phyloP scores from a whole-genome alignment of 1,139 yeast species.

The Kurtzmaniella quercitrusa region DNA sequence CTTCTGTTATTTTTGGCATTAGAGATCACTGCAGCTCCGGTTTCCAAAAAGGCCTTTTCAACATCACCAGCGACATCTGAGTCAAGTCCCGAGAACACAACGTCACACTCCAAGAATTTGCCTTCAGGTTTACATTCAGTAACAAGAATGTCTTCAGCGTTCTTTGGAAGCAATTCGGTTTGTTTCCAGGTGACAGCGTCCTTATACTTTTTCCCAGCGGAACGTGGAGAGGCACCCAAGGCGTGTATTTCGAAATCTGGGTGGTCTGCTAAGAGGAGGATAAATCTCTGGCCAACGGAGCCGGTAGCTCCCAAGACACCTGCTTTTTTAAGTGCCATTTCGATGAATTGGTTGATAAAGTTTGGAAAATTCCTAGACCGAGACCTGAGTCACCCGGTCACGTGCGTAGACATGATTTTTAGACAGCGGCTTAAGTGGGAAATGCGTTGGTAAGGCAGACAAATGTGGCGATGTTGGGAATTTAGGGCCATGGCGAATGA shows the following conservation, averaged over 20 bases:
- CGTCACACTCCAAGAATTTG: constrained; percentile 81
- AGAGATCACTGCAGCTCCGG: constrained; percentile 81
- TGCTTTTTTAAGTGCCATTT: constrained; percentile 41
- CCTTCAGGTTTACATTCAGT: constrained; percentile 71
- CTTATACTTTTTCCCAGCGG: constrained; percentile 83
- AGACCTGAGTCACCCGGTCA: neutral
- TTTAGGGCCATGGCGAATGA: too few relatives aligned
- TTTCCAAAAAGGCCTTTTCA: constrained; percentile 77
- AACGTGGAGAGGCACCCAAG: constrained; percentile 89
- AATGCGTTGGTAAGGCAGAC: too few relatives aligned
- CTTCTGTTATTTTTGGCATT: constrained; percentile 97
- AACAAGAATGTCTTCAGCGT: constrained; percentile 60
- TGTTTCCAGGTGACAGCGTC: constrained; percentile 97
- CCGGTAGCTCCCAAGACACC: constrained; percentile 99
- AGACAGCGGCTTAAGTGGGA: too few relatives aligned
- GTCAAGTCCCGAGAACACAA: constrained; percentile 93
- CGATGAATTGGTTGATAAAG: neutral
- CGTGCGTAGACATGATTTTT: neutral
- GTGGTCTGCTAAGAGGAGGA: constrained; percentile 75
- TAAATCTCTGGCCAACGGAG: constrained; percentile 95
- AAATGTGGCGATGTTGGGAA: too few relatives aligned
- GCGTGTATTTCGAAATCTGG: constrained; percentile 85
- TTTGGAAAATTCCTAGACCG: neutral
- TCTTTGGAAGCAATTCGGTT: constrained; percentile 72
- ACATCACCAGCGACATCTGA: constrained; percentile 91